These are phyloP conservation scores for Lasiodiplodia theobromae DNA, from an alignment of 2,329 filamentous ascomycete genomes.

Conservation along the genomic window DNA sequence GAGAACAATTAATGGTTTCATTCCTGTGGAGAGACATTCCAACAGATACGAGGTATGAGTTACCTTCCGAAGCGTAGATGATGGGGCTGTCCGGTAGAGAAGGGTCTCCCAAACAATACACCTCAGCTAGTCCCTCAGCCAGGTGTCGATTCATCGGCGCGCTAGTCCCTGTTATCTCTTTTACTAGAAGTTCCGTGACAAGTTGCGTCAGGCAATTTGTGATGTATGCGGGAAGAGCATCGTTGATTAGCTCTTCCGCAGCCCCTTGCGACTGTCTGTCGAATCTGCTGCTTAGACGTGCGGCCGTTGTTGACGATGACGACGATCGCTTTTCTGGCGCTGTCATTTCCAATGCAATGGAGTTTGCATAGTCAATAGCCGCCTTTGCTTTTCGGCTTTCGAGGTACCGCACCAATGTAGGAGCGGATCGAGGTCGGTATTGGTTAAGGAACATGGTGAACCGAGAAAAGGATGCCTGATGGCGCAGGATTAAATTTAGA, in stretches of 20 bases:
- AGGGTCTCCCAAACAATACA: slow-evolving; percentile 77
- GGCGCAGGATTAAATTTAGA: slow-evolving; percentile 67
- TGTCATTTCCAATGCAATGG: slow-evolving; percentile 60
- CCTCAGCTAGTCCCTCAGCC: slow-evolving; percentile 74
- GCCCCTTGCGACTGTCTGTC: slow-evolving; percentile 66
- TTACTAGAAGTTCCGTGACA: slow-evolving; percentile 70
- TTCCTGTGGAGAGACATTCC: background rate
- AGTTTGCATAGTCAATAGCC: slow-evolving; percentile 73
- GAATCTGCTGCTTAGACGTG: slow-evolving; percentile 63
- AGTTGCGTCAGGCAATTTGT: slow-evolving; percentile 70
- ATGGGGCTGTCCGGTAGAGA: slow-evolving; percentile 74
- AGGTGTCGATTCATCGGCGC: slow-evolving; percentile 67
- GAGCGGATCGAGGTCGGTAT: slow-evolving; percentile 65
- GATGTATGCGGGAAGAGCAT: slow-evolving; percentile 74
- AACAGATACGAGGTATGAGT: slow-evolving; percentile 14
- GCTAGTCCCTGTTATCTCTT: slow-evolving; percentile 69
- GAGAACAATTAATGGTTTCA: background rate
- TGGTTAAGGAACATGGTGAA: slow-evolving; percentile 71
- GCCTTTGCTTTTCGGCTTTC: slow-evolving; percentile 72
- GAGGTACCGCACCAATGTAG: slow-evolving; percentile 71
- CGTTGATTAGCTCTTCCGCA: slow-evolving; percentile 66
- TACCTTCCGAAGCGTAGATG: slow-evolving; percentile 75
- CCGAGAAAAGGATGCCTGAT: slow-evolving; percentile 64
- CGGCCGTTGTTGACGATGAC: slow-evolving; percentile 32
- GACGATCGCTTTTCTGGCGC: slow-evolving; percentile 56